Base-by-base conservation (phyloP, 768 basidiomycete genomes). In the Suillus subalutaceus region DNA sequence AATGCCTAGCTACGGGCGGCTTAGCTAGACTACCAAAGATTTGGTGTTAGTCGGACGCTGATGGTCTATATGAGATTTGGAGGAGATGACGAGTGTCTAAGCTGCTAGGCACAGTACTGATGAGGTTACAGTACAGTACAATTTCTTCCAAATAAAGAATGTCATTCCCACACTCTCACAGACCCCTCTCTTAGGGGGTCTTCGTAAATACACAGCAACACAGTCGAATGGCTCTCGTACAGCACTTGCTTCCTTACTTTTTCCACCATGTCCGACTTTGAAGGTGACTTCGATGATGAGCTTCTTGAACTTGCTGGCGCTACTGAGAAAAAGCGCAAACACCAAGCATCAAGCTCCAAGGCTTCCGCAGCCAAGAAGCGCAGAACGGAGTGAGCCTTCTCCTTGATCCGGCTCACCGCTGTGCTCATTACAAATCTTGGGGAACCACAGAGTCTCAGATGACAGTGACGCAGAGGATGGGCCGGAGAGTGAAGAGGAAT, bases 231-330 rank as follows among this genome's bases (percentile, higher is more conserved):
- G 35, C 35, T 56, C 13, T 56, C 18, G 55, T 56, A 56, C 32
- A 13, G 32, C 58, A 59, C 40, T 59, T 13, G 10, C 41, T 30
- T 46, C 62, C 53, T 56, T 35, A 37, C 52, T 32, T 43, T 56
- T 66, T 53, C 63, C 23, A 68, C 67, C 67, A 84, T 85, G 84
- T 83, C 85, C 50, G 84, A 84, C 75, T 79, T 82, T 55, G 83
- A 85, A 71, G 81, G 81, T 37, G 79, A 86, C 69, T 79, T 86
- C 56, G 81, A 81, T 72, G 90, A 92, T 71, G 91, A 94, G 74
- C 87, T 95, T 35, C 88, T 95, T 52, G 92, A 86, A 72, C 89
- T 96, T 53, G 91, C 91, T 0, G 92, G 90, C 1, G 90, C 86
- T 1, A 81, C 80, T 41, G 80, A 86, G 61, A 88, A 90, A 74